phyloP scores from a whole-genome alignment of 768 basidiomycete genomes.

The Clitopilus passeckerianus region DNA sequence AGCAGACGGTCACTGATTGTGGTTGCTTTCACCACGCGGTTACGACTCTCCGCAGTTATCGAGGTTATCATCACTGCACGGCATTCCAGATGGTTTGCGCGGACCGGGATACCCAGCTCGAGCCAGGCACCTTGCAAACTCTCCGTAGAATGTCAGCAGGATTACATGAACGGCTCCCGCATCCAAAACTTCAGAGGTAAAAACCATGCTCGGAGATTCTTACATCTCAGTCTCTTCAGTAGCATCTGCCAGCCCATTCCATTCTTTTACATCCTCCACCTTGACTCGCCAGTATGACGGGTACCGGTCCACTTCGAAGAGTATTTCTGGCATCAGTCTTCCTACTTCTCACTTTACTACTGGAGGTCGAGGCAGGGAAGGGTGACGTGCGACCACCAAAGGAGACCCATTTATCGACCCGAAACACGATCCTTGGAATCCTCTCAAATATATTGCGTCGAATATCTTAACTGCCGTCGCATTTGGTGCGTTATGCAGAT shows the following conservation, averaged over 20 bases:
- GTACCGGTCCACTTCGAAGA: background rate
- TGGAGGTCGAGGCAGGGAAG: constrained; percentile 9
- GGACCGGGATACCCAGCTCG: background rate
- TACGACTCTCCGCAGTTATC: background rate
- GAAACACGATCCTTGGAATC: constrained; percentile 46
- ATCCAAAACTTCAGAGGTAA: background rate
- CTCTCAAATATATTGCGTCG: constrained; percentile 50
- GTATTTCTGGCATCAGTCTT: background rate
- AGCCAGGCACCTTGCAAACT: background rate
- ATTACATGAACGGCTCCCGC: constrained; percentile 1
- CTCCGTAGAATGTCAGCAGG: background rate
- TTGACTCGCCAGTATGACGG: background rate
- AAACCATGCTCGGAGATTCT: background rate
- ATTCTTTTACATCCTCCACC: background rate
- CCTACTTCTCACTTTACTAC: constrained; percentile 5
- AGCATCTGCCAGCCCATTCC: background rate
- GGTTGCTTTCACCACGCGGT: background rate
- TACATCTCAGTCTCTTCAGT: background rate
- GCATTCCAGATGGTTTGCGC: background rate
- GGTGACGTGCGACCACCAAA: constrained; percentile 21
- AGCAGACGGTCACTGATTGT: too few species aligned
- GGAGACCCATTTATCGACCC: constrained; percentile 44
- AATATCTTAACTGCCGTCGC: constrained; percentile 48
- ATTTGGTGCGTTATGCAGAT: constrained; percentile 29
- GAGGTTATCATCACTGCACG: background rate